These are phyloP conservation scores for Eucalyptus grandis DNA, from an alignment of 345 rosid species.

Conservation along the genomic window DNA sequence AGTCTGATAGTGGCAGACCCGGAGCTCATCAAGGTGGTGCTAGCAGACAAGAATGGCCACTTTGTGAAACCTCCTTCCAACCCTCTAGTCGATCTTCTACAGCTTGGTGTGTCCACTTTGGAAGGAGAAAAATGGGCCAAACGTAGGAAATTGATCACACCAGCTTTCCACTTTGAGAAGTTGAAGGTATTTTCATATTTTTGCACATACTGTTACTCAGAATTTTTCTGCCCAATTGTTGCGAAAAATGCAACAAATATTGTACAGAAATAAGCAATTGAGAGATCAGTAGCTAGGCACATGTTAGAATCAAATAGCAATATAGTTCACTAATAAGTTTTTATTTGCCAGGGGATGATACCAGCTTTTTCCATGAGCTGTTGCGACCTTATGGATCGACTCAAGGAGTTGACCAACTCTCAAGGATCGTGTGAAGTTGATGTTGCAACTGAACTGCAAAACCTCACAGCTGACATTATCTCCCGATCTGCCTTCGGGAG, in stretches of 20 bases:
- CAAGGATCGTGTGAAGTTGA: slow-evolving; percentile 26
- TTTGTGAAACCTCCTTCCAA: slow-evolving; percentile 23
- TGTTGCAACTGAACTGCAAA: slow-evolving; percentile 32
- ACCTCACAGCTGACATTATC: slow-evolving; percentile 27
- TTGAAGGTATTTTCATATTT: slow-evolving; percentile 14
- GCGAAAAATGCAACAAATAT: neutral
- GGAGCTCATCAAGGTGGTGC: slow-evolving; percentile 18
- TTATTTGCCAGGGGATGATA: slow-evolving; percentile 13
- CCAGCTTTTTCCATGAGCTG: slow-evolving; percentile 21
- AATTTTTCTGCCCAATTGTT: neutral
- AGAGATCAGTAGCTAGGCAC: neutral
- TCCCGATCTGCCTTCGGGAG: slow-evolving; percentile 40
- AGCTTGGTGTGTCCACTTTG: slow-evolving; percentile 15
- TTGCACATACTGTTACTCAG: neutral
- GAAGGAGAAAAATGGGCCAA: slow-evolving; percentile 41
- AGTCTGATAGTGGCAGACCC: slow-evolving; percentile 29
- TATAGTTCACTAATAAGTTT: neutral
- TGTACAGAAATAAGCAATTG: neutral
- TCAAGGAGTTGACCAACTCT: slow-evolving; percentile 14
- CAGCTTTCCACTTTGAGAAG: slow-evolving; percentile 35
- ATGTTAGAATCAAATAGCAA: neutral
- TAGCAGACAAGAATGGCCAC: slow-evolving; percentile 32
- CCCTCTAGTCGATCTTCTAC: slow-evolving; percentile 15
- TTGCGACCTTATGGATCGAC: slow-evolving; percentile 14
- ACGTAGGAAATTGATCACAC: slow-evolving; percentile 28